Evolutionary conservation across 2,329 filamentous ascomycete species (phyloP), one percentile per base, ranked within the genome.

Genomic region (Helotiales sp.): DNA sequence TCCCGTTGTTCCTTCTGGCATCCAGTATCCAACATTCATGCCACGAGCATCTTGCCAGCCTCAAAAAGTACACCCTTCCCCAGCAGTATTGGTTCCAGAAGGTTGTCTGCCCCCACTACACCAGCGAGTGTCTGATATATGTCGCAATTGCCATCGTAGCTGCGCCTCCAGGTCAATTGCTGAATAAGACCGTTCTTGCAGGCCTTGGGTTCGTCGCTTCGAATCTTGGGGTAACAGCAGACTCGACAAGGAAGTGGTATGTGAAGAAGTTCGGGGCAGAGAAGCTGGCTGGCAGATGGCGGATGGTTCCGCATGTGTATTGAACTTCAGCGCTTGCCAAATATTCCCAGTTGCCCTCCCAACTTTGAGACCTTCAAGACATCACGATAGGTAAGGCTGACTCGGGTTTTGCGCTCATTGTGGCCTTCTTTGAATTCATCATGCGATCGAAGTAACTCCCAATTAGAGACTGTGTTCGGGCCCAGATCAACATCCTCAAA

Each of bases 51-150:
- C 85, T 96, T 22, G 87, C 89, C 49, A 85, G 86, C 45, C 80
- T 96, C 67, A 87, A 88, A 76, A 95, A 93, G 76, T 98, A 99
- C 79, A 91, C 91, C 11, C 83, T 98, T 26, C 95, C 95, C 0
- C 82, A 85, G 2, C 85, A 91, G 67, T 89, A 90, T 2, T 80
- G 91, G 65, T 99, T 98, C 78, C 82, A 83, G 52, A 82, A 84
- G 65, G 79, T 96, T 24, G 80, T 97, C 45, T 96, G 92, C 73
- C 93, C 96, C 20, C 96, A 99, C 80, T 99, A 98, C 79, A 91
- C 91, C 3, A 93, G 91, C 75, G 96, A 98, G 80, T 94, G 92
- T 76, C 77, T 91, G 47, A 87, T 97, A 66, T 98, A 99, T 77
- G 76, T 93, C 22, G 86, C 90, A n/a, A 80, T 99, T 71, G 86